Percentiles rank a stretch among this genome's conserved stretches.
phyloP scores from a whole-genome alignment of 371 early-diverging fungal species.

The Chytridium lagenaria region DNA sequence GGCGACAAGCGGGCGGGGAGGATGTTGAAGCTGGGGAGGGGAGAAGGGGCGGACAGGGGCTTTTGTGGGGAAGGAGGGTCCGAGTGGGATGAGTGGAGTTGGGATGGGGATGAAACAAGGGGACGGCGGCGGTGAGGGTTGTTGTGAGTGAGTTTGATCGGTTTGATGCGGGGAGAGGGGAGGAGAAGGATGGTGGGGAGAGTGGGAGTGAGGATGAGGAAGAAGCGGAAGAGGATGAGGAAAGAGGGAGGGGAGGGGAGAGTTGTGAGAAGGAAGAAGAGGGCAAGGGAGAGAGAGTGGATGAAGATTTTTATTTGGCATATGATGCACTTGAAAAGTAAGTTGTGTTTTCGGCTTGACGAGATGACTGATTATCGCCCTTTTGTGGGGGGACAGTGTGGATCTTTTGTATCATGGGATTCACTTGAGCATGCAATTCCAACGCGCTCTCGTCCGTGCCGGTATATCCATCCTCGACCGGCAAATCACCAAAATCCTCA shows the following conservation, averaged over 20 bases:
- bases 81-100: slow-evolving; percentile 38
- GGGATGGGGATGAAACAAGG: slow-evolving; percentile 53
- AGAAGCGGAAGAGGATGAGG: not conserved
- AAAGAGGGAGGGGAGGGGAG: slow-evolving; percentile 11
- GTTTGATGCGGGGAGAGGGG: not conserved
- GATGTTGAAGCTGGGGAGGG: slow-evolving; percentile 20
- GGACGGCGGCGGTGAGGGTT: slow-evolving; percentile 42
- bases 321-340: slow-evolving; percentile 79
- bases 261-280: slow-evolving; percentile 32
- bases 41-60: not conserved
- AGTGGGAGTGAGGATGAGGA: slow-evolving; percentile 12
- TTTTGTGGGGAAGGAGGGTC: slow-evolving; percentile 25
- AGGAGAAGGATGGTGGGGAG: not conserved
- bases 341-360: not conserved
- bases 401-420: slow-evolving; percentile 71
- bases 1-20: slow-evolving; percentile 35
- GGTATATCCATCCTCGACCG: slow-evolving; percentile 79
- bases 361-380: not conserved
- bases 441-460: slow-evolving; percentile 74
- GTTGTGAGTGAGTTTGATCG: slow-evolving; percentile 36
- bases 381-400: slow-evolving; percentile 46
- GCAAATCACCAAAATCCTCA: slow-evolving; percentile 68
- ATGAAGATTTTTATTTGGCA: slow-evolving; percentile 79
- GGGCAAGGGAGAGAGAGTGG: slow-evolving; percentile 57
- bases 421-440: slow-evolving; percentile 73